phyloP scores from a whole-genome alignment of 2,329 filamentous ascomycete species.

The Cadophora sp. region DNA sequence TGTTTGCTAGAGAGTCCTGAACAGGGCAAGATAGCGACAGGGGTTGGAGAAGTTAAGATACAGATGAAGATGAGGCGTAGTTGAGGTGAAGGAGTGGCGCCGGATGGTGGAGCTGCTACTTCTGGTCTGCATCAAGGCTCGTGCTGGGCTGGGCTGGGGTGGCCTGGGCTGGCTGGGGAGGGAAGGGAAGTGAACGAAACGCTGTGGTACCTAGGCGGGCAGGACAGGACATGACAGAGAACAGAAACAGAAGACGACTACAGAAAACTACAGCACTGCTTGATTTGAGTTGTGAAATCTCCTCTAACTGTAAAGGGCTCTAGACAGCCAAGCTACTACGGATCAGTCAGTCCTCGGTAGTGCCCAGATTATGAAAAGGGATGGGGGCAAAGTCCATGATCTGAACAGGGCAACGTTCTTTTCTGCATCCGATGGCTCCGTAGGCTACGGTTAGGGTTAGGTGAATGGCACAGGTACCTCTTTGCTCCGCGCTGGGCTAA shows the following conservation, averaged over 20 bases:
- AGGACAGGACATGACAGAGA: not conserved
- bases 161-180: no score
- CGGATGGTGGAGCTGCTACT: constrained; percentile 3
- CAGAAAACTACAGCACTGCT: not conserved
- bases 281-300: not conserved
- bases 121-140: not conserved
- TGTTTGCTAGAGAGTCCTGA: constrained; percentile 8
- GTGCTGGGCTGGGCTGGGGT: not conserved
- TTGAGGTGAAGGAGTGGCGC: not conserved
- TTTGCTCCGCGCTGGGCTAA: constrained; percentile 20
- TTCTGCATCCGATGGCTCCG: constrained; percentile 5
- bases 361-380: not conserved
- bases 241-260: not conserved
- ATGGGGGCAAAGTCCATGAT: not conserved
- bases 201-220: not conserved
- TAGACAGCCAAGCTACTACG: not conserved
- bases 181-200: not conserved
- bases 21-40: constrained; percentile 7
- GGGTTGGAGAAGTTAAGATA: not conserved
- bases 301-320: not conserved
- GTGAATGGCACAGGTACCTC: constrained; percentile 8
- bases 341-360: not conserved
- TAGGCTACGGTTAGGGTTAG: not conserved
- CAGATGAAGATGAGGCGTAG: constrained; percentile 21
- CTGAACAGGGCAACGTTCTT: constrained; percentile 7